A percentile compares a stretch with the other conserved stretches of the same genome.
Conservation (phyloP, 371 early-diverging fungal genomes). For the Mucor saturninus region DNA sequence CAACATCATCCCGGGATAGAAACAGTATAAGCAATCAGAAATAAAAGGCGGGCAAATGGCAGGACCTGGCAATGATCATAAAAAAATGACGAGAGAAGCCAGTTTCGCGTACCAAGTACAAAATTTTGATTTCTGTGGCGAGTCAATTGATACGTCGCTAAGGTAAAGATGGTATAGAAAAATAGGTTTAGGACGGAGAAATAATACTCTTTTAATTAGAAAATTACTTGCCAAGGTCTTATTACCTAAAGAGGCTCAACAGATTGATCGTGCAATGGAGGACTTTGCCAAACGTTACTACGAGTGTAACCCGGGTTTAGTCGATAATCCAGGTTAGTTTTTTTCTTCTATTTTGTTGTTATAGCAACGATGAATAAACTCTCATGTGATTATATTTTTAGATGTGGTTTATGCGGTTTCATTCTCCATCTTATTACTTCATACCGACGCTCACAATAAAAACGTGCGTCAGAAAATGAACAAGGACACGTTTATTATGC, state of each 20-base stretch:
- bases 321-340: slow-evolving; percentile 61
- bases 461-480: slow-evolving; percentile 84
- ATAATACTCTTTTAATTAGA: slow-evolving; percentile 38
- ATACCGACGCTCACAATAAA: slow-evolving; percentile 94
- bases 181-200: background rate
- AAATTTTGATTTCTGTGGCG: slow-evolving; percentile 68
- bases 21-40: background rate
- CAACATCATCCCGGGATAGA: background rate
- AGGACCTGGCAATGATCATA: slow-evolving; percentile 14
- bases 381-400: slow-evolving; percentile 17
- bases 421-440: slow-evolving; percentile 86
- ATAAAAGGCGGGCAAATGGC: slow-evolving; percentile 17
- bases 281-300: slow-evolving; percentile 84
- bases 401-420: slow-evolving; percentile 83
- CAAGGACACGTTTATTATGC: slow-evolving; percentile 80
- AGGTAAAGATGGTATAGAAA: slow-evolving; percentile 47
- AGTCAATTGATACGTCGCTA: slow-evolving; percentile 75
- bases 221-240: slow-evolving; percentile 76
- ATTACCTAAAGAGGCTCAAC: slow-evolving; percentile 90
- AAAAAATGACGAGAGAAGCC: slow-evolving; percentile 7
- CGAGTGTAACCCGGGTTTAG: slow-evolving; percentile 71
- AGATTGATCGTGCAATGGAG: slow-evolving; percentile 88
- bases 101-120: slow-evolving; percentile 54
- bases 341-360: background rate
- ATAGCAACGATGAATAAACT: background rate